Conservation (phyloP, 768 basidiomycete species). For the Hericium erinaceus region DNA sequence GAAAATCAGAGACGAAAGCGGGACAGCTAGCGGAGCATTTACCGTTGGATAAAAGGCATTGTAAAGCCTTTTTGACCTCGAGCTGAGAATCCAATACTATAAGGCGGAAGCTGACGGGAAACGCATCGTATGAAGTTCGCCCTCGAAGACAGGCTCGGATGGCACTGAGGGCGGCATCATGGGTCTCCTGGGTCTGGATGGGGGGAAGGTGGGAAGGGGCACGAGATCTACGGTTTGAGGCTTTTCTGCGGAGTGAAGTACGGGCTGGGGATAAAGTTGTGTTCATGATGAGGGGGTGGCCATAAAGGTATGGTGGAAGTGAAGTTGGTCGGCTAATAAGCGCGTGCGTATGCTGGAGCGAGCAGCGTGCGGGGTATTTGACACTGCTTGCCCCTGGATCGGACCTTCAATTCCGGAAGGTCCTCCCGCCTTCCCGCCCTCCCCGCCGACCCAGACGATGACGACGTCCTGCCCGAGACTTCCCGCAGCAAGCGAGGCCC, state of each 20-base stretch:
- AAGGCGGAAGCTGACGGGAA: conserved; percentile 92
- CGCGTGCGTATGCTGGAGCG: neutral
- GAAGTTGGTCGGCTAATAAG: neutral
- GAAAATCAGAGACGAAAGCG: conserved; percentile 6
- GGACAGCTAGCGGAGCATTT: neutral
- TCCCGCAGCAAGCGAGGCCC: too few relatives aligned
- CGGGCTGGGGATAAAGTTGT: conserved; percentile 38
- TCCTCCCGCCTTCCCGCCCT: too few relatives aligned
- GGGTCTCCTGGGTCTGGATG: conserved; percentile 43
- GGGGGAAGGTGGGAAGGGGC: conserved; percentile 52
- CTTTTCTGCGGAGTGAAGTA: conserved; percentile 44
- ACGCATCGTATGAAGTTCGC: conserved; percentile 89
- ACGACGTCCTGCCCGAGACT: too few relatives aligned
- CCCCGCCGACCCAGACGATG: too few relatives aligned
- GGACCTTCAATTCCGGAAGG: neutral
- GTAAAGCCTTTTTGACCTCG: conserved; percentile 90
- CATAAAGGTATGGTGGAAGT: neutral
- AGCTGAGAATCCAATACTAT: conserved; percentile 96
- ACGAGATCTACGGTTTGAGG: conserved; percentile 47
- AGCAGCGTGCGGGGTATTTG: neutral
- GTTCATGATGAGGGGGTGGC: conserved; percentile 25
- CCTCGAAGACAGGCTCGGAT: conserved; percentile 81
- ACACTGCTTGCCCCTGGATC: neutral
- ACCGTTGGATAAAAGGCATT: conserved; percentile 82
- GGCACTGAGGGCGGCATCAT: conserved; percentile 55